Evolutionary conservation across 2,329 filamentous ascomycete genomes (phyloP).

Genomic region (Botrytis sinoallii): DNA sequence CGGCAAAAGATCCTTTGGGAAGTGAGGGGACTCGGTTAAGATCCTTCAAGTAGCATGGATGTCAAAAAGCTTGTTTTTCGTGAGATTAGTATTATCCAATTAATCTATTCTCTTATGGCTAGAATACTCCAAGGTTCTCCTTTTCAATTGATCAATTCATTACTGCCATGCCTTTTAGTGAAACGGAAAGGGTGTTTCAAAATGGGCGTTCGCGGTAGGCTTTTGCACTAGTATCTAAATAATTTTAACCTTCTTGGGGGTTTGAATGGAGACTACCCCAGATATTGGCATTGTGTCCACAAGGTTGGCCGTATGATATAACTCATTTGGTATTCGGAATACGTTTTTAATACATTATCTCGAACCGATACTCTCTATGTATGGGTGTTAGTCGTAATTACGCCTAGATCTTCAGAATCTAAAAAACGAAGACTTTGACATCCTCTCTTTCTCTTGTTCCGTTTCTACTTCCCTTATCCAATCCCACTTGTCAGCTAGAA

Average conservation of each 20-base stretch:
- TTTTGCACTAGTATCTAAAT: not conserved
- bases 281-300: not conserved
- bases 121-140: not conserved
- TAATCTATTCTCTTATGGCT: not conserved
- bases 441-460: constrained; percentile 23
- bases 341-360: not conserved
- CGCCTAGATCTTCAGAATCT: constrained; percentile 12
- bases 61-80: not conserved
- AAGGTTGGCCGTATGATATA: not conserved
- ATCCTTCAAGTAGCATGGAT: not conserved
- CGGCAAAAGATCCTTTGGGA: not conserved
- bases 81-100: not conserved
- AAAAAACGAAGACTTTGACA: constrained; percentile 18
- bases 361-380: not conserved
- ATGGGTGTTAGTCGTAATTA: not conserved
- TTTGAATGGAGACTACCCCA: constrained; percentile 2
- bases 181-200: not conserved
- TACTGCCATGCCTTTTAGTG: not conserved
- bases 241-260: not conserved
- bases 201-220: not conserved
- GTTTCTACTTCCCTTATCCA: constrained; percentile 44
- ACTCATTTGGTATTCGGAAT: not conserved
- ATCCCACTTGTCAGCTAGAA: constrained; percentile 56
- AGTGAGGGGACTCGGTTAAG: not conserved
- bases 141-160: constrained; percentile 2